These are phyloP conservation scores for Lasiosphaeria hispida DNA, from an alignment of 495 filamentous ascomycete species.

Conservation along the genomic window DNA sequence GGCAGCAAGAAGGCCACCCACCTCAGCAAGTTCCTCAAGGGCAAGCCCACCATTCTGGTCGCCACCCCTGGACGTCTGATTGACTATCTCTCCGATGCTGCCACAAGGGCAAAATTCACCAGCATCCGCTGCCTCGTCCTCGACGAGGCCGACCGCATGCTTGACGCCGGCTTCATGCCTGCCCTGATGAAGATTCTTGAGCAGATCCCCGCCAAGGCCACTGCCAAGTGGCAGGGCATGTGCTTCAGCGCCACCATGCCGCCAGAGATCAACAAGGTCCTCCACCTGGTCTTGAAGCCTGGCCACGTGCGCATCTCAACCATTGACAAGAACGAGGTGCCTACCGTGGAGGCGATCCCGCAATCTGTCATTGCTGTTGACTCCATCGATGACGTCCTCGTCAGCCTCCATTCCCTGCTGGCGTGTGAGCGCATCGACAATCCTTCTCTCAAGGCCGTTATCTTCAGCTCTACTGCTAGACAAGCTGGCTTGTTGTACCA, in stretches of 20 bases:
- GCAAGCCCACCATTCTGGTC: conserved; percentile 76
- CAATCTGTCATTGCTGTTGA: conserved; percentile 70
- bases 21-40: conserved; percentile 67
- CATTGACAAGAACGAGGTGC: conserved; percentile 90
- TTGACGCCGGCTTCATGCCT: conserved; percentile 91
- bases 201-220: conserved; percentile 58
- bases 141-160: conserved; percentile 94
- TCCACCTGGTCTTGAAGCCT: conserved; percentile 92
- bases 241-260: conserved; percentile 92
- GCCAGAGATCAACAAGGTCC: conserved; percentile 89
- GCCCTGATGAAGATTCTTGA: conserved; percentile 81
- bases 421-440: conserved; percentile 91
- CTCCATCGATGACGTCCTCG: conserved; percentile 83
- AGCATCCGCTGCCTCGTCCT: conserved; percentile 70
- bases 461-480: conserved; percentile 97
- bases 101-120: conserved; percentile 72
- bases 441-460: conserved; percentile 69
- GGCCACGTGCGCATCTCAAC: conserved; percentile 88
- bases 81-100: conserved; percentile 79
- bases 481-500: conserved; percentile 88
- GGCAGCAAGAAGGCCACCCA: conserved; percentile 87
- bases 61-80: conserved; percentile 89
- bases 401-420: conserved; percentile 76
- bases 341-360: conserved; percentile 75
- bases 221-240: conserved; percentile 68